Evolutionary conservation across 176 grass and related monocot species (phyloP).

Genomic region (Zea mays): Zm-B73-REFERENCE-NAM-5.0 NC_050099.1:181857001-181857500

Average conservation of each 20-base stretch:
- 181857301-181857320: background rate
- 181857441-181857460: background rate
- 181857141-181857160: slow-evolving; percentile 65
- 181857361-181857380: background rate
- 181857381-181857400: background rate
- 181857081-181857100: slow-evolving; percentile 62
- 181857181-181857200: slow-evolving; percentile 52
- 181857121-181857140: slow-evolving; percentile 47
- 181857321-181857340: background rate
- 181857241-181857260: slow-evolving; percentile 59
- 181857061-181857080: slow-evolving; percentile 73
- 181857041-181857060: slow-evolving; percentile 77
- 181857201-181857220: slow-evolving; percentile 54
- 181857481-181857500: background rate
- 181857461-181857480: too few relatives aligned
- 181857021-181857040: slow-evolving; percentile 59
- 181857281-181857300: slow-evolving; percentile 16
- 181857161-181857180: slow-evolving; percentile 60
- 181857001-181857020: slow-evolving; percentile 45
- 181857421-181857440: background rate
- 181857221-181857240: slow-evolving; percentile 50
- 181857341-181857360: slow-evolving; percentile 29
- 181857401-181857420: background rate
- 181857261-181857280: slow-evolving; percentile 75
- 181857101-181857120: slow-evolving; percentile 57